Base-by-base conservation (phyloP, 2,329 filamentous ascomycete species). In the Alternaria ethzedia region DNA sequence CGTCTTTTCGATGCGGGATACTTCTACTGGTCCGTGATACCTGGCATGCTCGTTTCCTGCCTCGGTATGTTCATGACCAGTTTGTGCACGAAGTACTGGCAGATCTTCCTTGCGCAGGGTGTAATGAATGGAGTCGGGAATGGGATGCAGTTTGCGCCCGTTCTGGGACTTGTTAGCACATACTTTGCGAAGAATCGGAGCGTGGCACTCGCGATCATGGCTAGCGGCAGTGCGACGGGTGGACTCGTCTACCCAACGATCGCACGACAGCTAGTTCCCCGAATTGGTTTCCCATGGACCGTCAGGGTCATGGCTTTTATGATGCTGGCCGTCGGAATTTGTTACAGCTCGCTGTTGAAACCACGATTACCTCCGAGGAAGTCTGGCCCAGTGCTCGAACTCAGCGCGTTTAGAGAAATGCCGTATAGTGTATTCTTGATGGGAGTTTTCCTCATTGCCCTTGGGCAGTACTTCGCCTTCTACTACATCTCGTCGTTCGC, bases 231-330 rank as follows among this genome's bases (percentile, higher is more conserved):
- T 25, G 85, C 85, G 0, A 86, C 86, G 0, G 90, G 90, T 1
- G 89, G 89, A 0, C 79, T 91, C 21, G 82, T 91, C 3, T 92
- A 89, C 71, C 89, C 90, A 0, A 81, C 87, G 2, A 73, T 85
- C n/a, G 80, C 82, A 2, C 73, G 80, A 15, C 84, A 88, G 57
- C 77, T 91, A 11, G 78, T 90, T 2, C 86, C 88, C 0, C 82
- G 80, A 17, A 79, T 91, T 4, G 89, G 89, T 0, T 91, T 90
- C 70, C 82, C 83, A 0, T 91, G 89, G 88, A 89, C 89, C 0
- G 83, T 90, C n/a, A 82, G 89, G 0, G 83, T 86, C 0, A 83
- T 90, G 65, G 89, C 86, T 0, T 85, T 91, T 55, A 83, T 91
- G 30, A 86, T 88, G 25, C 67, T 90, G 2, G 83, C 79, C 0